Conservation (phyloP, 495 filamentous ascomycete species). For the Penicillium pulvis region DNA sequence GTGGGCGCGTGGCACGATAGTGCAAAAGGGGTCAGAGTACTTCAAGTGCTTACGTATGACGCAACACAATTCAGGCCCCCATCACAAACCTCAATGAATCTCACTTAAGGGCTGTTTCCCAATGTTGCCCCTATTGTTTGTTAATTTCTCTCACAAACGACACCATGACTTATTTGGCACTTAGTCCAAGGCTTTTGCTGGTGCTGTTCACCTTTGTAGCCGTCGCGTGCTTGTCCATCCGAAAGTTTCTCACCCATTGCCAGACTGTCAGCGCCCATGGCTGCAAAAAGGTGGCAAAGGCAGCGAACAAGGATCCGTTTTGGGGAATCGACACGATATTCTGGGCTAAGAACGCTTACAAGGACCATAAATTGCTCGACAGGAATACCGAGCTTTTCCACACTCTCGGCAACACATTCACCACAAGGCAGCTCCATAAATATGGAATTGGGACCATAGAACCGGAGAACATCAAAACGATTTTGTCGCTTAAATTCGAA, state of each 20-base stretch:
- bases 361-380: background rate
- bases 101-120: no score
- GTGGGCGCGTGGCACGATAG: no score
- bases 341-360: background rate
- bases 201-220: background rate
- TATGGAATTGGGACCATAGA: background rate
- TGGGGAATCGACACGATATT: background rate
- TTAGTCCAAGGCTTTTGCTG: background rate
- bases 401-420: constrained; percentile 1
- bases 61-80: no score
- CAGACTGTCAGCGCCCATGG: background rate
- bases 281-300: background rate
- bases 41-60: no score
- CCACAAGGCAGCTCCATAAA: background rate
- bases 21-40: no score
- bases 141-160: background rate
- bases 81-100: no score
- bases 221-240: background rate
- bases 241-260: background rate
- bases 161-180: background rate
- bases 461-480: constrained; percentile 62
- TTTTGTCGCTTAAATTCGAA: constrained; percentile 60
- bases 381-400: background rate
- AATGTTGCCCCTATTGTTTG: background rate
- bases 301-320: background rate